phyloP scores from a whole-genome alignment of 495 filamentous ascomycete genomes.

The Hypoxylon lenormandii region DNA sequence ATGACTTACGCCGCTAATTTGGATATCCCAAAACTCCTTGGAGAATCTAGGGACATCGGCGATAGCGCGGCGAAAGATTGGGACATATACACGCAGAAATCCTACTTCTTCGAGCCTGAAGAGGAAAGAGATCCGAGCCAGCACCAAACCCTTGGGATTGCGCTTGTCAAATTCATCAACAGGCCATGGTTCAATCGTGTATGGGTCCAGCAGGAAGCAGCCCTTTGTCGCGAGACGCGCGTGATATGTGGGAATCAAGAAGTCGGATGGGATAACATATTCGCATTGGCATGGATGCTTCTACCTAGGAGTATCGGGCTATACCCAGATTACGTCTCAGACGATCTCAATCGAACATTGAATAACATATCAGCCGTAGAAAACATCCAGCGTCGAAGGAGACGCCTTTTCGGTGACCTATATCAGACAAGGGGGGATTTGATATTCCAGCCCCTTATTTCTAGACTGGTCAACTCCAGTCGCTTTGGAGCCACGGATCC shows the following conservation, averaged over 20 bases:
- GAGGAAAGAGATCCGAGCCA: neutral
- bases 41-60: constrained; percentile 1
- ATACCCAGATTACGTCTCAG: constrained; percentile 26
- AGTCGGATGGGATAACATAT: constrained; percentile 35
- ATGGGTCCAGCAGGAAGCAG: constrained; percentile 47
- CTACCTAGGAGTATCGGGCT: constrained; percentile 28
- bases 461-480: neutral
- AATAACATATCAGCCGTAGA: constrained; percentile 34
- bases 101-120: constrained; percentile 37
- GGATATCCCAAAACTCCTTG: constrained; percentile 6
- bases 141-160: constrained; percentile 11
- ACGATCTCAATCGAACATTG: constrained; percentile 23
- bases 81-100: constrained; percentile 17
- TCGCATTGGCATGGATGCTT: constrained; percentile 33
- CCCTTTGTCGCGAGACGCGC: constrained; percentile 20
- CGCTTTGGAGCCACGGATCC: constrained; percentile 37
- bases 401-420: constrained; percentile 7
- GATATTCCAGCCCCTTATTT: neutral
- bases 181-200: constrained; percentile 44
- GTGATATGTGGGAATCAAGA: constrained; percentile 31
- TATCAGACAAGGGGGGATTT: constrained; percentile 2
- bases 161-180: constrained; percentile 34
- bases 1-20: constrained; percentile 30
- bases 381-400: constrained; percentile 28
- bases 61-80: neutral